A percentile compares a stretch with the other conserved stretches of the same genome.
Evolutionary conservation across 495 filamentous ascomycete species (phyloP).

Genomic region (Penicillium maclennaniae): DNA sequence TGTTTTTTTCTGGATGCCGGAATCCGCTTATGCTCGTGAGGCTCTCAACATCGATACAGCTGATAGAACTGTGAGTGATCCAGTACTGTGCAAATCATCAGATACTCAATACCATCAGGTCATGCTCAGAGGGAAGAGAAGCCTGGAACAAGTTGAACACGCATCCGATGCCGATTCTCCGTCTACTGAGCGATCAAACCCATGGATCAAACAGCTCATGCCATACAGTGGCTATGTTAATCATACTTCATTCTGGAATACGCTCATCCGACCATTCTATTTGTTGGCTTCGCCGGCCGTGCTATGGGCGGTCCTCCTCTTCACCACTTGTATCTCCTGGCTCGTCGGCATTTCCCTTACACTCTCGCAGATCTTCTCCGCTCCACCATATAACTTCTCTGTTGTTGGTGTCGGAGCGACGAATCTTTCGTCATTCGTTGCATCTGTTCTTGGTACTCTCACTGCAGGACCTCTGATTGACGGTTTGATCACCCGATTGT

Average conservation of each 20-base stretch:
- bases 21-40: conserved; percentile 34
- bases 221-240: conserved; percentile 39
- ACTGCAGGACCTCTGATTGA: conserved; percentile 41
- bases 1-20: conserved; percentile 45
- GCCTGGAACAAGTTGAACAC: conserved; percentile 28
- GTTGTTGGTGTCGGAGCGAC: conserved; percentile 41
- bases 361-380: conserved; percentile 45
- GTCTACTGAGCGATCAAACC: conserved; percentile 2
- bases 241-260: conserved; percentile 35
- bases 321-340: conserved; percentile 46
- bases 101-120: conserved; percentile 3
- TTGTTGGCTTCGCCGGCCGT: conserved; percentile 41
- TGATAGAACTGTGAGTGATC: conserved; percentile 14
- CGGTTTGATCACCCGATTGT: conserved; percentile 31
- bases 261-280: conserved; percentile 39
- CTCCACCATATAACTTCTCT: conserved; percentile 44
- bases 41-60: conserved; percentile 39
- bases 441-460: conserved; percentile 33
- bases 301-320: conserved; percentile 37
- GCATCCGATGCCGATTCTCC: neutral
- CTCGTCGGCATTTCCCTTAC: conserved; percentile 42
- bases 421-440: conserved; percentile 40
- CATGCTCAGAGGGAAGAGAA: conserved; percentile 19
- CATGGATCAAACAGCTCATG: conserved; percentile 28
- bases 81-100: neutral